A percentile compares a stretch with the other conserved stretches of the same genome.
phyloP scores from a whole-genome alignment of 345 rosid species.

The Eucalyptus shirleyi region DNA sequence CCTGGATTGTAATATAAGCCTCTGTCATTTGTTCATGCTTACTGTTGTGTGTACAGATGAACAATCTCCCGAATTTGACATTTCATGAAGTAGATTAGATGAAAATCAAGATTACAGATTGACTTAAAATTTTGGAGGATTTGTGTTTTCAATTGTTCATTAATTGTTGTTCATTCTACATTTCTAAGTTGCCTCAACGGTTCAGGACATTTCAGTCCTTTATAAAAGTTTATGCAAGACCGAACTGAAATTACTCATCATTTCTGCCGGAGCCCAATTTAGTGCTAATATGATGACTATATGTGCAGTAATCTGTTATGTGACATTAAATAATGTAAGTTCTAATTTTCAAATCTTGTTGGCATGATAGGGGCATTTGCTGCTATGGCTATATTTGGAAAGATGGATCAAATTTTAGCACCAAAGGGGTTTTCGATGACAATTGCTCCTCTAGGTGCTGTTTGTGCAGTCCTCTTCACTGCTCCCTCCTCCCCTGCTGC shows the following conservation, averaged over 20 bases:
- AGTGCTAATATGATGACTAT: neutral
- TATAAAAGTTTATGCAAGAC: neutral
- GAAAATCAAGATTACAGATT: neutral
- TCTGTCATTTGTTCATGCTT: neutral
- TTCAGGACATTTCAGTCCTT: neutral
- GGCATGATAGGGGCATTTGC: slow-evolving; percentile 70
- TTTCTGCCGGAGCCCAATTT: neutral
- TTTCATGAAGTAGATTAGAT: neutral
- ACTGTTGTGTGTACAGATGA: neutral
- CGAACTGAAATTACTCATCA: neutral
- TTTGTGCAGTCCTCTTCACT: slow-evolving; percentile 69
- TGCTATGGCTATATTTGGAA: slow-evolving; percentile 89
- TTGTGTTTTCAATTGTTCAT: neutral
- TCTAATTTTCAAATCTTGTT: neutral
- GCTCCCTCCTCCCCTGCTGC: slow-evolving; percentile 86
- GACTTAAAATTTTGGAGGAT: neutral
- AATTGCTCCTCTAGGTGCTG: slow-evolving; percentile 90
- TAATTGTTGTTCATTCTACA: neutral
- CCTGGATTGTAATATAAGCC: neutral
- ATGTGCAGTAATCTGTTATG: neutral
- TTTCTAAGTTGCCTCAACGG: neutral
- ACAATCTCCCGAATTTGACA: neutral
- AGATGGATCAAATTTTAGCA: slow-evolving; percentile 64
- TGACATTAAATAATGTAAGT: neutral
- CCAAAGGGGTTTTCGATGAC: slow-evolving; percentile 71